Evolutionary conservation across 441 rosid species (phyloP).

Genomic region (Capsella rubella): DNA sequence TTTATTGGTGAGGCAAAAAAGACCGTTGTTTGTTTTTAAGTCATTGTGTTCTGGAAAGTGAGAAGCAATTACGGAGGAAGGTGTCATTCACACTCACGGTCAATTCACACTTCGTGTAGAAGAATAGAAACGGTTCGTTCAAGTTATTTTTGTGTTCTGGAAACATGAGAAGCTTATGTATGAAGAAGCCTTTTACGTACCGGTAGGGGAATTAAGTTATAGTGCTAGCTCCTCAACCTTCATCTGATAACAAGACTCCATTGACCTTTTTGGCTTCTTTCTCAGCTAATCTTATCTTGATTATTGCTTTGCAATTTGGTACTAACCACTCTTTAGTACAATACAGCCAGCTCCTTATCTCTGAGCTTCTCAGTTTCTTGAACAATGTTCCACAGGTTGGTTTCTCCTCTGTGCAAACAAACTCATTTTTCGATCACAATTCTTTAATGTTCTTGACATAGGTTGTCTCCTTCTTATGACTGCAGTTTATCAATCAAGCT

Average conservation of each 20-base stretch:
- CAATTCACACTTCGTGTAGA: background rate
- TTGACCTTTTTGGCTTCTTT: conserved; percentile 33
- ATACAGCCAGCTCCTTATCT: conserved; percentile 13
- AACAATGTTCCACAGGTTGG: conserved; percentile 60
- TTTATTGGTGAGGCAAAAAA: background rate
- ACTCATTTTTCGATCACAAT: conserved; percentile 40
- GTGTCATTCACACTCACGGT: background rate
- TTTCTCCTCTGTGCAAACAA: conserved; percentile 76
- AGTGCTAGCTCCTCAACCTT: background rate
- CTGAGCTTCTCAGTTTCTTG: conserved; percentile 70
- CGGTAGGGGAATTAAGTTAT: background rate
- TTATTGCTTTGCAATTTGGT: conserved; percentile 54
- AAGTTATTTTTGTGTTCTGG: too few species aligned
- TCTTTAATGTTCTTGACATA: conserved; percentile 28
- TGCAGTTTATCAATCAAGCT: conserved; percentile 60
- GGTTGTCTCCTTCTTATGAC: background rate
- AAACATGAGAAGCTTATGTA: too few species aligned
- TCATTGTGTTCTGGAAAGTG: background rate
- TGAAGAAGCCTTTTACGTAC: background rate
- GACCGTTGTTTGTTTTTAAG: background rate
- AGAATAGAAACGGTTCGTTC: too few species aligned
- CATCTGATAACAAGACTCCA: background rate
- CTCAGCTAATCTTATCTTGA: conserved; percentile 30
- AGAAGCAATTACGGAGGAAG: background rate
- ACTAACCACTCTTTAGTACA: background rate